Evolutionary conservation across 169 alveolate genomes (phyloP), one percentile per base, ranked within the genome.

Genomic region (Besnoitia besnoiti): DNA sequence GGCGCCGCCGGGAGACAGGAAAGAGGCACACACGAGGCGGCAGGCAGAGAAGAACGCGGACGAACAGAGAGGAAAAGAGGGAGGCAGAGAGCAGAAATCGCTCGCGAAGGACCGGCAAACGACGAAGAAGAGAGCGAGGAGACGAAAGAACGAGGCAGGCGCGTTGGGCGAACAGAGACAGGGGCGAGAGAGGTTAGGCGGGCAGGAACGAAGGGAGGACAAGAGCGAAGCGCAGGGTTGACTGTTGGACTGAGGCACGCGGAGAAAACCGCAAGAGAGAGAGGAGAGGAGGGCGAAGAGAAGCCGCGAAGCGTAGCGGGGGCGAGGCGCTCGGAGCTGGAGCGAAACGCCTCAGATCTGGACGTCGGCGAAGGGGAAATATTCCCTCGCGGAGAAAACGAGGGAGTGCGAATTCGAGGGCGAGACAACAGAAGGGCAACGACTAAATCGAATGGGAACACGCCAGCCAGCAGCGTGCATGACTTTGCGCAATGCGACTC

Each of bases 211-310:
- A 67, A 30, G 24, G 8, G 19, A n/a, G 19, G 19, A 67, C 19
- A n/a, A n/a, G n/a, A n/a, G n/a, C n/a, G n/a, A n/a, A n/a, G n/a
- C n/a, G n/a, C n/a, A n/a, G n/a, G n/a, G n/a, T n/a, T n/a, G n/a
- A n/a, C n/a, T n/a, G n/a, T n/a, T n/a, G n/a, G n/a, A n/a, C n/a
- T n/a, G n/a, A n/a, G n/a, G n/a, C n/a, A n/a, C n/a, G n/a, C n/a
- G n/a, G n/a, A n/a, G n/a, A n/a, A n/a, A 30, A 67, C 47, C 10
- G n/a, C 33, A 24, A 5, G 59, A 37, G 37, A 40, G 47, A 77
- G 37, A 77, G 61, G 55, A 77, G 87, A 77, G 16, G 87, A 77
- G 55, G 37, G 40, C 3, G 61, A 77, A 77, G 61, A 77, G 50
- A 40, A 8, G 55, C 16, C 35, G 59, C 40, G 55, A 35, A 7